A percentile compares a stretch with the other conserved stretches of the same genome.
These are phyloP conservation scores for Phialocephala subalpina DNA, from an alignment of 2,329 filamentous ascomycete genomes.

Conservation along the genomic window DNA sequence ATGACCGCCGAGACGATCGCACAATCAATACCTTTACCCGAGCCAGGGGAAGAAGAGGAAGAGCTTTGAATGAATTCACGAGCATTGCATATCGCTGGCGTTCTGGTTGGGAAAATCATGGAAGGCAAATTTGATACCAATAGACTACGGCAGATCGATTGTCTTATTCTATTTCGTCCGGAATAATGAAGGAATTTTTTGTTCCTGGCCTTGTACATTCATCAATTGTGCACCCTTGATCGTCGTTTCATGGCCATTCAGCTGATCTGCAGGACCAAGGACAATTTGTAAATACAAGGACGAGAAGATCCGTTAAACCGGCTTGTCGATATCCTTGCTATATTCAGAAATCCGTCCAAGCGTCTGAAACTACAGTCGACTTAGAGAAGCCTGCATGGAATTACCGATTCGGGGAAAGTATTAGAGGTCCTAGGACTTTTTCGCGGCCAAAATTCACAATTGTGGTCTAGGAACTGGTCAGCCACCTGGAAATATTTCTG, in stretches of 20 bases:
- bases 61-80: slow-evolving; percentile 1
- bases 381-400: too few relatives aligned
- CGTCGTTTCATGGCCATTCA: neutral
- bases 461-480: too few relatives aligned
- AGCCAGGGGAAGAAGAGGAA: slow-evolving; percentile 36
- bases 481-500: too few relatives aligned
- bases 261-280: neutral
- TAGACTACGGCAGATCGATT: slow-evolving; percentile 19
- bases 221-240: neutral
- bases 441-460: too few relatives aligned
- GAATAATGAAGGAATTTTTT: neutral
- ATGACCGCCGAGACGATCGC: neutral
- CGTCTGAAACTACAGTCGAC: too few relatives aligned
- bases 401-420: too few relatives aligned
- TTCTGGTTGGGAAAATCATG: slow-evolving; percentile 24
- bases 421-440: too few relatives aligned
- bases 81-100: slow-evolving; percentile 33
- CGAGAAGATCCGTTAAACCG: neutral
- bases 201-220: neutral
- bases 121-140: slow-evolving; percentile 32
- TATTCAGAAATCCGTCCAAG: too few relatives aligned
- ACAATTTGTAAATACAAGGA: neutral
- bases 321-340: too few relatives aligned
- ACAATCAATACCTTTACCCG: slow-evolving; percentile 23
- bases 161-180: neutral